Percentiles rank a stretch among this genome's conserved stretches.
Evolutionary conservation across 805 yeast genomes (phyloP).

Genomic region (Saccharomycopsis olivae): DNA sequence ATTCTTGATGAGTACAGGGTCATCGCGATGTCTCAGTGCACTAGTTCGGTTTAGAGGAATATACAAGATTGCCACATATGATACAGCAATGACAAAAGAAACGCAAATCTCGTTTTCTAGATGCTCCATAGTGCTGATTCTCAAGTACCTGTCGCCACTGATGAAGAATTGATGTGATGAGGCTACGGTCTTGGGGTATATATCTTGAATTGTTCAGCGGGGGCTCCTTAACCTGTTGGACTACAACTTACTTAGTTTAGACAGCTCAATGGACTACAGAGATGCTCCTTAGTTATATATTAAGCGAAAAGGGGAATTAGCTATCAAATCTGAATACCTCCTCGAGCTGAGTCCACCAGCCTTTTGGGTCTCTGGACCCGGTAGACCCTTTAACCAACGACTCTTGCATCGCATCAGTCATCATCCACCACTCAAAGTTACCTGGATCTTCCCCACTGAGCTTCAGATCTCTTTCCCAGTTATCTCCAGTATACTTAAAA

Average conservation of each 20-base stretch:
- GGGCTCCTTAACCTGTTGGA: no score
- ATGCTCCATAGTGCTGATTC: background rate
- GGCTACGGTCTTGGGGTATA: no score
- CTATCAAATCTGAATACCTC: constrained; percentile 31
- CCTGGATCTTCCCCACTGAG: constrained; percentile 27
- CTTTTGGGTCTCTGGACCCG: constrained; percentile 28
- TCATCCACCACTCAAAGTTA: constrained; percentile 31
- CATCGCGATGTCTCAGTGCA: background rate
- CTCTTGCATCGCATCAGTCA: constrained; percentile 32
- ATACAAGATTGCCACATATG: constrained; percentile 10
- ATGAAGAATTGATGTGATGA: no score
- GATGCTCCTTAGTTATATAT: no score
- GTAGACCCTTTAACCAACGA: constrained; percentile 28
- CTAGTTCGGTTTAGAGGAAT: constrained; percentile 3
- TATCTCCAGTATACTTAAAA: constrained; percentile 30
- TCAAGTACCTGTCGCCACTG: no score
- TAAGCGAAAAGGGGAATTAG: no score
- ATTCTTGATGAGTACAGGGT: constrained; percentile 5
- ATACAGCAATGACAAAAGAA: constrained; percentile 3
- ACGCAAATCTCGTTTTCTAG: background rate
- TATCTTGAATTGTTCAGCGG: no score
- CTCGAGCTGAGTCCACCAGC: constrained; percentile 30
- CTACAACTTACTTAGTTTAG: no score
- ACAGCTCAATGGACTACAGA: no score
- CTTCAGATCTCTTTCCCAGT: constrained; percentile 28